Conservation (phyloP, 1,284 basidiomycete genomes). For the Lentinula novae-zelandiae region DNA sequence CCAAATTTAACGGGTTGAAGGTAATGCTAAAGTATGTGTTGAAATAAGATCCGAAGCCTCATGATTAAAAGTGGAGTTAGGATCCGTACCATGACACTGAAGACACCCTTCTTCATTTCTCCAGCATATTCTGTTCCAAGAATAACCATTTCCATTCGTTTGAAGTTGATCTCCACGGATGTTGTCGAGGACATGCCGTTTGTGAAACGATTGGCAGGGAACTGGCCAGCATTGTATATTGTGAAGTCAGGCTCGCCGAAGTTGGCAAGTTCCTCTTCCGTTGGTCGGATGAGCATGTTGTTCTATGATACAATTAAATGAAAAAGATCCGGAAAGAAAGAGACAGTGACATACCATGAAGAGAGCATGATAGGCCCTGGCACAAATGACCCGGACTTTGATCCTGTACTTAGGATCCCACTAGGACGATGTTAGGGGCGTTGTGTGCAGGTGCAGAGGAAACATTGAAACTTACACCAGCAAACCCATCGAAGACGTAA, state of each 20-base stretch:
- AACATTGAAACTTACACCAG: slow-evolving; percentile 58
- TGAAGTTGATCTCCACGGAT: slow-evolving; percentile 99
- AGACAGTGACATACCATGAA: slow-evolving; percentile 81
- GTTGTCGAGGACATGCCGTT: slow-evolving; percentile 99
- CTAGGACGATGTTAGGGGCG: slow-evolving; percentile 30
- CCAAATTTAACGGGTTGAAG: slow-evolving; percentile 99
- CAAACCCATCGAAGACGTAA: slow-evolving; percentile 98
- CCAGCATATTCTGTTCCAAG: slow-evolving; percentile 99
- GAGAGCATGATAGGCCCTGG: slow-evolving; percentile 97
- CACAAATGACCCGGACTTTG: slow-evolving; percentile 99
- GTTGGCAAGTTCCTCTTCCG: slow-evolving; percentile 88
- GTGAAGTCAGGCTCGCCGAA: slow-evolving; percentile 99
- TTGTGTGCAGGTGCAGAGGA: slow-evolving; percentile 9
- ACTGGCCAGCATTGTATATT: slow-evolving; percentile 99
- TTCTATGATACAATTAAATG: slow-evolving; percentile 49
- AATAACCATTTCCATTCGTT: slow-evolving; percentile 99
- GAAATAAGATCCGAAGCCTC: slow-evolving; percentile 16
- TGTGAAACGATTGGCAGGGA: slow-evolving; percentile 99
- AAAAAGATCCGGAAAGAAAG: slow-evolving; percentile 8
- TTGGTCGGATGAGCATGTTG: slow-evolving; percentile 99
- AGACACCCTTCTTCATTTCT: slow-evolving; percentile 99
- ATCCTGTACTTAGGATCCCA: slow-evolving; percentile 99
- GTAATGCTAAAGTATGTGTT: slow-evolving; percentile 69
- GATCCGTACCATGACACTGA: slow-evolving; percentile 87
- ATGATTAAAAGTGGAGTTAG: slow-evolving; percentile 7